phyloP scores from a whole-genome alignment of 495 filamentous ascomycete species.

The Pyrenula aspistea region DNA sequence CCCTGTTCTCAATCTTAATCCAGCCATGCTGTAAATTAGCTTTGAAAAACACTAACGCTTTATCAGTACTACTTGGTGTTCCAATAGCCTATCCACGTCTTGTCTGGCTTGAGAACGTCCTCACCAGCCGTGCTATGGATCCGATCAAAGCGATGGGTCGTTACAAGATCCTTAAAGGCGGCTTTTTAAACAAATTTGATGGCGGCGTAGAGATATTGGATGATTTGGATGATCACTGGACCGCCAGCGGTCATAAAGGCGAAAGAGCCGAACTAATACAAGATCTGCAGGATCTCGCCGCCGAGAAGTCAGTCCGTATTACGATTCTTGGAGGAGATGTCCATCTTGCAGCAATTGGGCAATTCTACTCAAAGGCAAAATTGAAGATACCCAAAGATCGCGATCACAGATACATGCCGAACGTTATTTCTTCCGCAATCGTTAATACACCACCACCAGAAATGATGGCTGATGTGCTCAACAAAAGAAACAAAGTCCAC shows the following conservation, averaged over 20 bases:
- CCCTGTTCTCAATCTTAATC: too few relatives aligned
- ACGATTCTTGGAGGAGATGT: constrained; percentile 89
- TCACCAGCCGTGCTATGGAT: constrained; percentile 75
- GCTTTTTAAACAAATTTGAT: constrained; percentile 78
- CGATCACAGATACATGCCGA: constrained; percentile 90
- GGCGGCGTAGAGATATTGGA: constrained; percentile 90
- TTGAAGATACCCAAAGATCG: constrained; percentile 65
- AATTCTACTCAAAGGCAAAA: constrained; percentile 85
- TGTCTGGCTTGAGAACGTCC: constrained; percentile 56
- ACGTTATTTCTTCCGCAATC: constrained; percentile 80
- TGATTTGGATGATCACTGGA: constrained; percentile 93
- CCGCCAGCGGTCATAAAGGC: constrained; percentile 80
- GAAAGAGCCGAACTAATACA: constrained; percentile 81
- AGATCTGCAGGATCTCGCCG: constrained; percentile 81
- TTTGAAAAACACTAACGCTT: too few relatives aligned
- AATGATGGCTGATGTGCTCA: constrained; percentile 79
- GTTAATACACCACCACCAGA: constrained; percentile 88
- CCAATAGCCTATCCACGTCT: constrained; percentile 91
- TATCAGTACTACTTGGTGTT: constrained; percentile 67
- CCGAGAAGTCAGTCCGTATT: constrained; percentile 80
- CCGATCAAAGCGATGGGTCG: constrained; percentile 82
- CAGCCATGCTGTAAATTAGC: too few relatives aligned
- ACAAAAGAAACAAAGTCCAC: constrained; percentile 87
- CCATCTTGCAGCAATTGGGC: constrained; percentile 81
- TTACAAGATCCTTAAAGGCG: constrained; percentile 58